Evolutionary conservation across 805 yeast species (phyloP).

Genomic region (Tetrapisispora iriomotensis): DNA sequence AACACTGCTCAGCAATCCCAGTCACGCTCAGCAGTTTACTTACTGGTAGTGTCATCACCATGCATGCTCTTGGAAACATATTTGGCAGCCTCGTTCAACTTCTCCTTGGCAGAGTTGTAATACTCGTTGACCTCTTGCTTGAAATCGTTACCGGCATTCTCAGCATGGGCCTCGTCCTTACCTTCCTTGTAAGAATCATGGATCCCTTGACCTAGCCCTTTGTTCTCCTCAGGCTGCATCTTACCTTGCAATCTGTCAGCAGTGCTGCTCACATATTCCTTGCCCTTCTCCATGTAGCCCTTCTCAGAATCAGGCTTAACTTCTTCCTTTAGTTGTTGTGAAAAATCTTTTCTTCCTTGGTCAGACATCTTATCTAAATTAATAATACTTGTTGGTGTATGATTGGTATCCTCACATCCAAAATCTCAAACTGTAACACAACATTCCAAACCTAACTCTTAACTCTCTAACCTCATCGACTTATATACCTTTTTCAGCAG

Average conservation of each 20-base stretch:
- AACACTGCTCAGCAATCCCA: too few relatives aligned
- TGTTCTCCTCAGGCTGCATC: slow-evolving; percentile 54
- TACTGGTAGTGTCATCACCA: slow-evolving; percentile 37
- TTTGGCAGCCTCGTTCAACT: slow-evolving; percentile 36
- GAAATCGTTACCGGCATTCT: slow-evolving; percentile 31
- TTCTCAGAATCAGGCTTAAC: slow-evolving; percentile 66
- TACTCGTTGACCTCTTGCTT: slow-evolving; percentile 50
- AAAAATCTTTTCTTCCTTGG: slow-evolving; percentile 66
- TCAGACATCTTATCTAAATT: slow-evolving; percentile 31
- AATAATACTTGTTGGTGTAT: background rate
- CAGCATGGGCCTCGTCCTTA: slow-evolving; percentile 37
- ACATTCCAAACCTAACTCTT: background rate
- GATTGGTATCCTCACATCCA: background rate
- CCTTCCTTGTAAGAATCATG: slow-evolving; percentile 53
- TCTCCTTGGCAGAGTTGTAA: slow-evolving; percentile 46
- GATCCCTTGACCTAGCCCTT: slow-evolving; percentile 60
- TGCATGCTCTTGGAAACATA: slow-evolving; percentile 40
- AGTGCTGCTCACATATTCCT: slow-evolving; percentile 59
- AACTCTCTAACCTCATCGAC: too few relatives aligned
- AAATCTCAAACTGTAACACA: background rate
- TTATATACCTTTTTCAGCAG: too few relatives aligned
- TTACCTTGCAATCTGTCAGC: slow-evolving; percentile 54
- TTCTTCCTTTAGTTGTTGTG: slow-evolving; percentile 58
- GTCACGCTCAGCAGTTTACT: too few relatives aligned
- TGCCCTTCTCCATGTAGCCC: slow-evolving; percentile 51